A percentile compares a stretch with the other conserved stretches of the same genome.
Evolutionary conservation across 2,329 filamentous ascomycete genomes (phyloP).

Genomic region (Colletotrichum godetiae): DNA sequence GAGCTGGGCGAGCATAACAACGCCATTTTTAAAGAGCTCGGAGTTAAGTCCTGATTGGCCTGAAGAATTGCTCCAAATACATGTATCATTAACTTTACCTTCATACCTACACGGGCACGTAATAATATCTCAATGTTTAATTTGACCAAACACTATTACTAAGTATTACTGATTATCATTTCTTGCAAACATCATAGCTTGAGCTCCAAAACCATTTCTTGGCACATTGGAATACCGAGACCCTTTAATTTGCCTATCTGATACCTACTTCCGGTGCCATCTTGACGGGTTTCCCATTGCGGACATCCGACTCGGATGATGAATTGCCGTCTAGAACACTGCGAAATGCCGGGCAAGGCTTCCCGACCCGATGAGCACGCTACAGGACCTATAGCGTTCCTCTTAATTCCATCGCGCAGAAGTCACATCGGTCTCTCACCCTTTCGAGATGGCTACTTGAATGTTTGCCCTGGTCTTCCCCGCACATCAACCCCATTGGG

Average conservation of each 20-base stretch:
- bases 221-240: too few species aligned
- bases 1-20: conserved; percentile 28
- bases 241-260: too few species aligned
- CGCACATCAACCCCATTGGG: not conserved
- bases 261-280: too few species aligned
- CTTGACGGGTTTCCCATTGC: not conserved
- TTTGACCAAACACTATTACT: too few species aligned
- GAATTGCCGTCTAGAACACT: not conserved
- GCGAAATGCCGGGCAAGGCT: not conserved
- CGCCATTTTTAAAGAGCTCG: conserved; percentile 23
- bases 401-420: not conserved
- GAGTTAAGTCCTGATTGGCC: not conserved
- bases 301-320: not conserved
- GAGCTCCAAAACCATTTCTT: too few species aligned
- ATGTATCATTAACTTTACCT: too few species aligned
- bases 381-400: not conserved
- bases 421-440: not conserved
- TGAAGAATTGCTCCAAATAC: not conserved
- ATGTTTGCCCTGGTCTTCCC: not conserved
- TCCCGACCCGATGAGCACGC: not conserved
- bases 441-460: not conserved
- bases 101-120: too few species aligned
- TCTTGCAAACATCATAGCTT: too few species aligned
- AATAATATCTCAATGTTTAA: too few species aligned
- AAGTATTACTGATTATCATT: too few species aligned